Evolutionary conservation across 2,329 filamentous ascomycete genomes (phyloP), one percentile per base, ranked within the genome.

Genomic region (Fusarium brachygibbosum): DNA sequence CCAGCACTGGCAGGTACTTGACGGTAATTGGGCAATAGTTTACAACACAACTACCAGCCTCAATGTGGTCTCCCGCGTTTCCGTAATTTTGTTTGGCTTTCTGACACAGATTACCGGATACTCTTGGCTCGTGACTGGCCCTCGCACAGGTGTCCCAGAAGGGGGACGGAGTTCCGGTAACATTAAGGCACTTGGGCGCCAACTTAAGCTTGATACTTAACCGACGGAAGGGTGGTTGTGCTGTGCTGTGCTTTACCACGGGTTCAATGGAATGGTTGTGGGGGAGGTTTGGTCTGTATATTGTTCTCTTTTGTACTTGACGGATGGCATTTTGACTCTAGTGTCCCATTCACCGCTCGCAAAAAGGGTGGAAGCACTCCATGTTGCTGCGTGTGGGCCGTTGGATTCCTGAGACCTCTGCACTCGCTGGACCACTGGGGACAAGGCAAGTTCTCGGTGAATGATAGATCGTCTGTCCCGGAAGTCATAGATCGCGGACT

Each of bases 91-190:
- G 38, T 62, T 32, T 59, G n/a, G 45, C 35, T 52, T 45, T 57
- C 17, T 48, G 29, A 44, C 31, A 38, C 45, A 65, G 42, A 35
- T 65, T 65, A 25, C 41, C 45, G 40, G 28, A 42, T 58, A 45
- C 44, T 59, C 61, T 55, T 45, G 23, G 48, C 34, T 49, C 41
- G 17, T 63, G 25, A 57, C 38, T 59, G 60, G 52, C 19, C 19
- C 61, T 65, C 62, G 62, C 61, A 65, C 62, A 44, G 62, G 45
- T 66, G 53, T 37, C 62, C 60, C 35, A 66, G 53, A 65, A 29
- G 38, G 34, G 57, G 41, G 21, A 53, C 42, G 40, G 28, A 16
- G 19, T 37, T 65, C 46, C 35, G 25, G 11, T 17, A 28, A 44
- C 31, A 42, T 19, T 29, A 19, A 41, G 28, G 21, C 34, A 31